Evolutionary conservation across 768 basidiomycete genomes (phyloP).

Genomic region (Boletus sensibilis): DNA sequence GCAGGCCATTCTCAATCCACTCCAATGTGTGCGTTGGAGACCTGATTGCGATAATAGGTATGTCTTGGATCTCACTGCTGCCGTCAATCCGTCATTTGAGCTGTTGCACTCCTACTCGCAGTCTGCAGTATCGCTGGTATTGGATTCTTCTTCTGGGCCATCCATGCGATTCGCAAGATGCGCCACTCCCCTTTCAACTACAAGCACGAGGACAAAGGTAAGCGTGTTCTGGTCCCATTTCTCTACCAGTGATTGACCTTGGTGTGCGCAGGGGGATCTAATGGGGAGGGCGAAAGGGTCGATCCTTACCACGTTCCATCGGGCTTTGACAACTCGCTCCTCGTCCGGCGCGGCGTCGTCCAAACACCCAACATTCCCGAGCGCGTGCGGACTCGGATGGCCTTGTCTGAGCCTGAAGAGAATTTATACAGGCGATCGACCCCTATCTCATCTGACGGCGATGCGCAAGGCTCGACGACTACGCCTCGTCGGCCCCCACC

Average conservation of each 20-base stretch:
- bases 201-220: not conserved
- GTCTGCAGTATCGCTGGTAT: slow-evolving; percentile 19
- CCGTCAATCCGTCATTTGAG: not conserved
- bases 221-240: not conserved
- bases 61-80: not conserved
- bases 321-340: not conserved
- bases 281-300: not conserved
- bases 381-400: slow-evolving; percentile 11
- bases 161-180: slow-evolving; percentile 25
- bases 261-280: not conserved
- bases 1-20: slow-evolving; percentile 9
- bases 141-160: slow-evolving; percentile 20
- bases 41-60: slow-evolving; percentile 24
- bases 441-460: not conserved
- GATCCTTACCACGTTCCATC: slow-evolving; percentile 7
- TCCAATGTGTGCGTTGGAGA: slow-evolving; percentile 25
- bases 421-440: not conserved
- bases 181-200: slow-evolving; percentile 9
- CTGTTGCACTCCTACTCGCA: not conserved
- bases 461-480: not conserved
- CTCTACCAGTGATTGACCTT: not conserved
- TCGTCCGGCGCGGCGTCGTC: slow-evolving; percentile 3
- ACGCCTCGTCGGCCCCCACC: not conserved
- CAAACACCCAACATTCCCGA: slow-evolving; percentile 4
- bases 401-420: slow-evolving; percentile 1